Evolutionary conservation across 352 stramenopile species (phyloP).

Genomic region (Phytophthora pinifolia): DNA sequence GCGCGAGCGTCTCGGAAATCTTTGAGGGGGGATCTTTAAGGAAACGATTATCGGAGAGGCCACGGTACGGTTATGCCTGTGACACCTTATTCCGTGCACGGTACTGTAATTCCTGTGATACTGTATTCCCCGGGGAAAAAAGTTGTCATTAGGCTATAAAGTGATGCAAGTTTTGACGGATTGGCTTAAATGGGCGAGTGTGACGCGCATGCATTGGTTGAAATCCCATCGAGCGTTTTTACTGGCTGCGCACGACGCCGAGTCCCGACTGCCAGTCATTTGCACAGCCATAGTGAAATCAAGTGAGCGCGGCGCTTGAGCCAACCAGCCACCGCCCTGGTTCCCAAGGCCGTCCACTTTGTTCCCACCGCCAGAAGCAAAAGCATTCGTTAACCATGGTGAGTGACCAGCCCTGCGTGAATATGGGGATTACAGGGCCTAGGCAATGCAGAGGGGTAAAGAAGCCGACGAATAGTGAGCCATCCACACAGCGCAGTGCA

Average conservation of each 20-base stretch:
- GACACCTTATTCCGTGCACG: too few relatives aligned
- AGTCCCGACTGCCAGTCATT: constrained; percentile 84
- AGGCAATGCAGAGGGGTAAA: neutral
- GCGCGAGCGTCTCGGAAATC: constrained; percentile 12
- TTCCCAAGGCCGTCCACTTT: constrained; percentile 47
- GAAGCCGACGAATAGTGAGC: neutral
- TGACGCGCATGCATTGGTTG: constrained; percentile 28
- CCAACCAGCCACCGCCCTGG: constrained; percentile 22
- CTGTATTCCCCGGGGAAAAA: constrained; percentile 3
- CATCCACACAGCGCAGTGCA: neutral
- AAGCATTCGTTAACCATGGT: constrained; percentile 87
- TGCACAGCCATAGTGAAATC: constrained; percentile 57
- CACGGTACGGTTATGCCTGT: neutral
- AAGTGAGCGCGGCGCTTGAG: constrained; percentile 46
- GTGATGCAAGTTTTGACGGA: constrained; percentile 3
- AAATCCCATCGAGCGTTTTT: constrained; percentile 29
- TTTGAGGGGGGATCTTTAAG: constrained; percentile 33
- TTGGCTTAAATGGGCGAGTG: constrained; percentile 25
- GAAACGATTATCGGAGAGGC: neutral
- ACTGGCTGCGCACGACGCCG: constrained; percentile 36
- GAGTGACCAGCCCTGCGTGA: constrained; percentile 24
- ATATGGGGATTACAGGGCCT: neutral
- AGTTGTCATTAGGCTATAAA: neutral
- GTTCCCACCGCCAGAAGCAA: constrained; percentile 82
- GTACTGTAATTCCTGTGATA: neutral